Evolutionary conservation across 1,284 basidiomycete genomes (phyloP), one percentile per base, ranked within the genome.

Genomic region (Heterobasidion occidentale): DNA sequence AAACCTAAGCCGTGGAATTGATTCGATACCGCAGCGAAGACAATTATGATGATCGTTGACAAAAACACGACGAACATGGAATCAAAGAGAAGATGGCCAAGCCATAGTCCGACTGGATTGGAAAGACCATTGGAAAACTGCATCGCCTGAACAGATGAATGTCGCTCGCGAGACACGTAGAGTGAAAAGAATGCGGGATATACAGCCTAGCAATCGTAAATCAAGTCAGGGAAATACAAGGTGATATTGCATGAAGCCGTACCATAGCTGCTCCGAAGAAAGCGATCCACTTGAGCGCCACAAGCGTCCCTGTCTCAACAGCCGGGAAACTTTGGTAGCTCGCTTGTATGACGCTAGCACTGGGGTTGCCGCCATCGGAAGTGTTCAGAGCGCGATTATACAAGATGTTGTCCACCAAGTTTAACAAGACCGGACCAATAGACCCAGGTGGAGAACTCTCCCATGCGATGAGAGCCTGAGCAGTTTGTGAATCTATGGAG

Each of bases 181-280:
- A 92, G 67, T 9, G 86, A 77, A 59, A 86, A 90, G 68, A 92
- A 92, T 0, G 90, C 89, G 2, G 90, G 88, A 67, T 81, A 92
- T 0, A 89, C 82, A 15, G 84, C 77, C 81, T 88, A 62, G 0
- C 55, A 53, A 17, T 19, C 45, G 38, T 12, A 33, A 46, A 52
- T 52, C 44, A 36, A 53, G 19, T 46, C 34, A n/a, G 54, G 48
- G 42, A 12, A 7, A 57, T n/a, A 7, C 7, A 33, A 27, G 38
- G 60, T 15, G 14, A 60, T n/a, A 14, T 9, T 15, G 46, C 19
- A 33, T 17, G 15, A 11, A 56, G 12, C 58, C 77, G 57, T 56
- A 86, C 86, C 84, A 89, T 86, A 1, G 80, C 76, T 46, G 79
- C 81, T 9, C 81, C 81, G 62, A 85, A 88, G 68, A 88, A 88